Evolutionary conservation across 441 rosid genomes (phyloP).

Genomic region (Adansonia rubrostipa): DNA sequence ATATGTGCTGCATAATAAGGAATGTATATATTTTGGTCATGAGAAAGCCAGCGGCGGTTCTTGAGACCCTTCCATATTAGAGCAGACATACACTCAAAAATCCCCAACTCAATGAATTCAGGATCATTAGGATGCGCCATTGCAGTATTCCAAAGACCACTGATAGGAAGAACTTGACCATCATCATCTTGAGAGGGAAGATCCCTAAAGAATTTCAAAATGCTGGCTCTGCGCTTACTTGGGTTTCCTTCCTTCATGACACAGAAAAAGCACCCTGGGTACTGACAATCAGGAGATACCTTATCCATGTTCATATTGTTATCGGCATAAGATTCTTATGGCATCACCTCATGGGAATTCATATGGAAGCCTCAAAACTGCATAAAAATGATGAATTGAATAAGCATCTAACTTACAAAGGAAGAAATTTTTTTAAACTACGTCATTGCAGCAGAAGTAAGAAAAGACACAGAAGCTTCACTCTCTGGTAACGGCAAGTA

Average conservation of each 20-base stretch:
- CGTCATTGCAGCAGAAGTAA: not conserved
- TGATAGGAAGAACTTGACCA: constrained; percentile 95
- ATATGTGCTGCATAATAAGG: constrained; percentile 97
- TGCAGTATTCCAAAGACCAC: constrained; percentile 99
- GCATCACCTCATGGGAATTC: constrained; percentile 2
- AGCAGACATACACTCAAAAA: constrained; percentile 94
- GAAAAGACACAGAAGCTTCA: not conserved
- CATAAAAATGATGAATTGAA: constrained; percentile 18
- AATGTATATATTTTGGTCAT: constrained; percentile 92
- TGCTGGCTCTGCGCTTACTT: constrained; percentile 83
- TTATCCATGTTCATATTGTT: constrained; percentile 64
- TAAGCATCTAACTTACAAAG: constrained; percentile 24
- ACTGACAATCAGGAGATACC: constrained; percentile 79
- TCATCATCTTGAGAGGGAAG: constrained; percentile 96
- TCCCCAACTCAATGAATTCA: constrained; percentile 90
- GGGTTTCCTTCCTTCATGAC: constrained; percentile 99
- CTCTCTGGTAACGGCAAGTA: not conserved
- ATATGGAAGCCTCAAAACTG: constrained; percentile 31
- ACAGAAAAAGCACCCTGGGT: constrained; percentile 96
- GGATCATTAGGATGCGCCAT: constrained; percentile 99
- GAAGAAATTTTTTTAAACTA: constrained; percentile 14
- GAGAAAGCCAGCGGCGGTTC: constrained; percentile 90
- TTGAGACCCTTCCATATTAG: constrained; percentile 92
- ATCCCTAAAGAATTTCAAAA: constrained; percentile 87
- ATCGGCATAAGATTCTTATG: constrained; percentile 30